These are phyloP conservation scores for Talaromyces sp. DNA, from an alignment of 2,329 filamentous ascomycete genomes.

Conservation along the genomic window DNA sequence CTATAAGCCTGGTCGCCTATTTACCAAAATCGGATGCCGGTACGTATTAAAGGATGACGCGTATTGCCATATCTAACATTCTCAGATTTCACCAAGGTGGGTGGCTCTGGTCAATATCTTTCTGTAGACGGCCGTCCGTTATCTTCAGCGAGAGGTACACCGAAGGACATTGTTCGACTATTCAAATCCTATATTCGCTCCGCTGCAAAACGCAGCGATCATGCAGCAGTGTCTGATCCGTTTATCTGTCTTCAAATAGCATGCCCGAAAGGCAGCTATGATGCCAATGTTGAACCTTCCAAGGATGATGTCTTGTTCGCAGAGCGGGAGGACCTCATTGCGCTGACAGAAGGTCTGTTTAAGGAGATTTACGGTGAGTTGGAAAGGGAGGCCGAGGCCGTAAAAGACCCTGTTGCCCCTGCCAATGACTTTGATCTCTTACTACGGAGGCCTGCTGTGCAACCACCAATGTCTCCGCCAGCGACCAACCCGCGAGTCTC, in stretches of 20 bases:
- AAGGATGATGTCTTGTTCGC: constrained; percentile 59
- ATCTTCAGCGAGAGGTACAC: constrained; percentile 42
- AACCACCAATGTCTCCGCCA: constrained; percentile 3
- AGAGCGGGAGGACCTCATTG: constrained; percentile 39
- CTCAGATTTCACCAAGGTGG: constrained; percentile 31
- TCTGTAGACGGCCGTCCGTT: constrained; percentile 55
- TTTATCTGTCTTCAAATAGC: constrained; percentile 51
- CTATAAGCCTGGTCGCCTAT: constrained; percentile 43
- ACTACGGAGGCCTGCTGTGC: constrained; percentile 14
- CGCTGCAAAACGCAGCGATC: constrained; percentile 14
- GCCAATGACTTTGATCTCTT: constrained; percentile 16
- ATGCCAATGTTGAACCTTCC: constrained; percentile 57
- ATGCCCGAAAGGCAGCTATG: constrained; percentile 52
- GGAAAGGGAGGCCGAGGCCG: constrained; percentile 1
- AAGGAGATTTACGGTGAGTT: constrained; percentile 28
- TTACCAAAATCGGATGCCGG: constrained; percentile 42
- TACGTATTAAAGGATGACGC: constrained; percentile 11
- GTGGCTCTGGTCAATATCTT: constrained; percentile 43
- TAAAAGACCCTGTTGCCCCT: not conserved
- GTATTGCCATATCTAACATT: constrained; percentile 15
- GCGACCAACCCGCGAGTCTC: not conserved
- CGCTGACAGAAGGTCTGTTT: constrained; percentile 41
- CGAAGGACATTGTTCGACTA: constrained; percentile 46
- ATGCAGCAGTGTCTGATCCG: constrained; percentile 40
- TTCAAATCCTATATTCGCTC: constrained; percentile 48